Percentiles rank a stretch among this genome's conserved stretches.
These are phyloP conservation scores for Elymus sibiricus DNA, from an alignment of 176 grass and related monocot genomes.

Conservation along the genomic window DNA sequence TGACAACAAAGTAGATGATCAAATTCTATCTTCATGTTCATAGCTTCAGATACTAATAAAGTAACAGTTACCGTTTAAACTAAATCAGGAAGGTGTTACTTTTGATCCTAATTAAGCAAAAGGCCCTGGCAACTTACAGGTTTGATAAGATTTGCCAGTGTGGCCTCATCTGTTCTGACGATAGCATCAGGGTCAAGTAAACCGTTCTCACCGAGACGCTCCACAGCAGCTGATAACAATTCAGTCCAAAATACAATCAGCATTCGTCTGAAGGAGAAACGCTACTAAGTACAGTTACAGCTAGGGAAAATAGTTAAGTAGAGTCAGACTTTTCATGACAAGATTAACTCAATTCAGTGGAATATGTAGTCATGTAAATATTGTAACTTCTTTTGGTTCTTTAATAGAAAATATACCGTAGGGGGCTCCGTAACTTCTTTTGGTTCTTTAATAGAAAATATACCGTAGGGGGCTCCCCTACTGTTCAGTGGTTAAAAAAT, in stretches of 20 bases:
- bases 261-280: conserved; percentile 20
- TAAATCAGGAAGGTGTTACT: background rate
- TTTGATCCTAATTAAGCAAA: conserved; percentile 17
- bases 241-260: conserved; percentile 34
- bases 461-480: no score
- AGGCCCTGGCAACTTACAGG: conserved; percentile 53
- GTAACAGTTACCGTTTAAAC: background rate
- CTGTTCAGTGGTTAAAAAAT: background rate
- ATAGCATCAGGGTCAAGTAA: conserved; percentile 84
- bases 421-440: no score
- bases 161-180: conserved; percentile 66
- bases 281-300: background rate
- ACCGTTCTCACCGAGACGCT: conserved; percentile 65
- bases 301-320: background rate
- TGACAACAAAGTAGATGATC: background rate
- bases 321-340: background rate
- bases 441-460: no score
- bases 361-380: no score
- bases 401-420: no score
- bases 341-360: conserved; percentile 1
- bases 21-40: background rate
- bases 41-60: background rate
- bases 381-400: no score
- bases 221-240: conserved; percentile 76
- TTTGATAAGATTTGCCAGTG: conserved; percentile 74